phyloP scores from a whole-genome alignment of 345 rosid species.

The Eucalyptus urophylla region DNA sequence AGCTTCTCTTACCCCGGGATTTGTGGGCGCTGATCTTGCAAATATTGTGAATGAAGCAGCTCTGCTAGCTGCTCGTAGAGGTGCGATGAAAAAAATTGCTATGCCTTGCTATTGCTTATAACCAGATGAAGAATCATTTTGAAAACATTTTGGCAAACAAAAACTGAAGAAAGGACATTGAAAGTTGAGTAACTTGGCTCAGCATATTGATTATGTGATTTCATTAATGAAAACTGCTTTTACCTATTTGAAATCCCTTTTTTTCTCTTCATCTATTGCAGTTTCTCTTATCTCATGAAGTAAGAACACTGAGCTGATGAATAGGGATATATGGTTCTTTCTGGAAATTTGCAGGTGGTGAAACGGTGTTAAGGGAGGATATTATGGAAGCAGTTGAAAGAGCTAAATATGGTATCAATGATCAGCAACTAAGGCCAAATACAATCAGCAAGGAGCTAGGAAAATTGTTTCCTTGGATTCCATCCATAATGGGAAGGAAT shows the following conservation, averaged over 20 bases:
- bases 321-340: background rate
- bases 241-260: background rate
- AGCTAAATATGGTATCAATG: conserved; percentile 83
- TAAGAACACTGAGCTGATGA: background rate
- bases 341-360: conserved; percentile 36
- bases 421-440: conserved; percentile 35
- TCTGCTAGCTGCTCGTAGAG: conserved; percentile 90
- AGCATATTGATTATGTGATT: background rate
- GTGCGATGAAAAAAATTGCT: conserved; percentile 11
- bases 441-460: conserved; percentile 63
- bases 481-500: conserved; percentile 55
- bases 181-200: background rate
- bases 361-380: conserved; percentile 73
- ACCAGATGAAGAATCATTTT: background rate
- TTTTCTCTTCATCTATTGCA: background rate
- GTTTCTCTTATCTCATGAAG: background rate
- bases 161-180: background rate
- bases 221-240: background rate
- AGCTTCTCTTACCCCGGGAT: conserved; percentile 84
- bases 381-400: conserved; percentile 96
- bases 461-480: conserved; percentile 88
- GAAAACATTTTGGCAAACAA: background rate
- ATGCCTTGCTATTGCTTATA: background rate
- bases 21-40: conserved; percentile 98
- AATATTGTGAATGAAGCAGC: conserved; percentile 93